Conservation (phyloP, 768 basidiomycete species). For the Lenzites betulinus region DNA sequence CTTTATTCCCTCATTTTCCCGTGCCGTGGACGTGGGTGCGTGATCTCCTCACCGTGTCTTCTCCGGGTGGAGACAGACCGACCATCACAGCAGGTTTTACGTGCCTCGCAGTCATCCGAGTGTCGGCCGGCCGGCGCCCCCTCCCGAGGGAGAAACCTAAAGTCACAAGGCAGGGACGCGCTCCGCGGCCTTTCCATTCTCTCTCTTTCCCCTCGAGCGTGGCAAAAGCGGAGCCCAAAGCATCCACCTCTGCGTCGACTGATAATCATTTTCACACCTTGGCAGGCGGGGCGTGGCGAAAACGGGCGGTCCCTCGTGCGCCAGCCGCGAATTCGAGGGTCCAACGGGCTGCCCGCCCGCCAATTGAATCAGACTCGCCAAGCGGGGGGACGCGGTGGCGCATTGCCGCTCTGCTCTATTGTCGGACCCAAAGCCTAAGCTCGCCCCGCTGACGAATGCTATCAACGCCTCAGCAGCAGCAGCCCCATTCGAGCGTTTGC, state of each 20-base stretch:
- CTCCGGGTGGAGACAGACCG: conserved; percentile 14
- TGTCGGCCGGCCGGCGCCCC: conserved; percentile 12
- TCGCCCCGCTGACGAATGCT: conserved; percentile 9
- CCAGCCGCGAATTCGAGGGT: conserved; percentile 6
- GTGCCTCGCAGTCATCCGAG: conserved; percentile 8
- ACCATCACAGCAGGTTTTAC: conserved; percentile 11
- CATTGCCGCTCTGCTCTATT: background rate
- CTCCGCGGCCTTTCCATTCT: conserved; percentile 13
- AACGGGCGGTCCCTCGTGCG: background rate
- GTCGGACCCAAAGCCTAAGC: conserved; percentile 5
- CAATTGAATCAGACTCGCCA: background rate
- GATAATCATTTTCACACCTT: conserved; percentile 16
- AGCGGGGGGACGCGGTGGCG: background rate
- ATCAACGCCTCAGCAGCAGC: conserved; percentile 3
- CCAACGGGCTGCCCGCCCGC: background rate
- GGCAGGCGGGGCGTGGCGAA: conserved; percentile 8
- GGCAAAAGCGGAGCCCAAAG: background rate
- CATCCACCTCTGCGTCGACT: background rate
- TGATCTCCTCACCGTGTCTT: conserved; percentile 12
- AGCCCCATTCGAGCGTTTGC: conserved; percentile 1
- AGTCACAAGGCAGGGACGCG: conserved; percentile 14
- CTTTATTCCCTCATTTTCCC: conserved; percentile 13
- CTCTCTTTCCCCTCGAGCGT: conserved; percentile 2
- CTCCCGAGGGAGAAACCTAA: conserved; percentile 17
- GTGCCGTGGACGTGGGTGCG: background rate